A percentile compares a stretch with the other conserved stretches of the same genome.
These are phyloP conservation scores for Galeopsis tetrahit DNA, from an alignment of 257 asterid genomes.

Conservation along the genomic window DNA sequence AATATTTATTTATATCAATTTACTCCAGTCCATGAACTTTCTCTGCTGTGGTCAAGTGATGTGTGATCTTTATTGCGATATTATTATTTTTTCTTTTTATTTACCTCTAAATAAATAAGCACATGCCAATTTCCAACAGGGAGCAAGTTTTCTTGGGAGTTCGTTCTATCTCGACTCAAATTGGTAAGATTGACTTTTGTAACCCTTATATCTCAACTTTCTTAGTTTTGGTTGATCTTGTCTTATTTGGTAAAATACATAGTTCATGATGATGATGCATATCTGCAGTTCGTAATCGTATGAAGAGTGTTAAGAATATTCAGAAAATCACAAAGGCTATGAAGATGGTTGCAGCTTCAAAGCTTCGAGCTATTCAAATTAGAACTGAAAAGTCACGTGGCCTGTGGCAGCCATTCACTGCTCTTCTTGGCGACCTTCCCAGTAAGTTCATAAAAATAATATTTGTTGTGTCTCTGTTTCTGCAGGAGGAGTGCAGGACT, in stretches of 20 bases:
- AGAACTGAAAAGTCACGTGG: conserved; percentile 95
- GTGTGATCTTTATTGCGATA: not conserved
- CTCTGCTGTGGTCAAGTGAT: not conserved
- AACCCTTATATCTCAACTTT: not conserved
- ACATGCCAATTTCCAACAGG: conserved; percentile 52
- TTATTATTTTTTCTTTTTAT: not conserved
- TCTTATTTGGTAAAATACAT: conserved; percentile 46
- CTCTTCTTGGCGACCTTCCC: conserved; percentile 95
- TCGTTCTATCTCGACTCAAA: conserved; percentile 86
- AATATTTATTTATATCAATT: not conserved
- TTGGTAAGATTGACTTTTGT: conserved; percentile 53
- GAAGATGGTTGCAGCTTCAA: conserved; percentile 99
- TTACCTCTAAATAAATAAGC: conserved; percentile 27
- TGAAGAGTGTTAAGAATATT: conserved; percentile 94
- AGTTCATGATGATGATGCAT: conserved; percentile 27
- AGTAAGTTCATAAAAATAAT: conserved; percentile 51
- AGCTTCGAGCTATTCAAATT: conserved; percentile 89
- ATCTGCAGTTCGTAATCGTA: conserved; percentile 81
- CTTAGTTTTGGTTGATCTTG: conserved; percentile 21
- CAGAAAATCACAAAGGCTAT: conserved; percentile 99
- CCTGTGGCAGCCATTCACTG: conserved; percentile 98
- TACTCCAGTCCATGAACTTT: conserved; percentile 5
- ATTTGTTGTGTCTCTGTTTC: not conserved
- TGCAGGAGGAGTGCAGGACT: no score
- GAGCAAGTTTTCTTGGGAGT: conserved; percentile 64